Conservation (phyloP, 371 early-diverging fungal species). For the Enteropsectra breve region DNA sequence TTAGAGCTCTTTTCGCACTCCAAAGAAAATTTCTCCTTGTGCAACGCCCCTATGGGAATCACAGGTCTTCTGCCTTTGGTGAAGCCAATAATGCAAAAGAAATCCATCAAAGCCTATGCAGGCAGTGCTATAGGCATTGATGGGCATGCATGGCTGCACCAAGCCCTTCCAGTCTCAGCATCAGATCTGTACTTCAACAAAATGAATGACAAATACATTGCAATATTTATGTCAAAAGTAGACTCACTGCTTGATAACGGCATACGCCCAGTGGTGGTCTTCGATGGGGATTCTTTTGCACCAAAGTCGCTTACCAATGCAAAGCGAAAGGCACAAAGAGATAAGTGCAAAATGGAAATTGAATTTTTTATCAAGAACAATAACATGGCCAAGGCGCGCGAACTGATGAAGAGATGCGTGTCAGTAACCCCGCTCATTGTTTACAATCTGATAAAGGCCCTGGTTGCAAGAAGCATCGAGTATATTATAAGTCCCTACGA, state of each 20-base stretch:
- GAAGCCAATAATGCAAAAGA: constrained; percentile 34
- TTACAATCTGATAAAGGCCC: constrained; percentile 62
- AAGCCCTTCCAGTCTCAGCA: constrained; percentile 32
- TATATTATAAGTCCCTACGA: constrained; percentile 90
- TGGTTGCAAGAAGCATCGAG: constrained; percentile 63
- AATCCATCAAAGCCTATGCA: constrained; percentile 32
- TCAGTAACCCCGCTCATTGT: constrained; percentile 22
- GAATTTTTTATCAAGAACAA: constrained; percentile 27
- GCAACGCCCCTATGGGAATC: constrained; percentile 61
- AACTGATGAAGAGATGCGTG: constrained; percentile 51
- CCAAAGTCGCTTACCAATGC: constrained; percentile 70
- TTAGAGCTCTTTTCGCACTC: no score
- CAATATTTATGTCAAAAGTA: constrained; percentile 44
- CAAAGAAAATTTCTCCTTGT: no score
- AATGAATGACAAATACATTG: constrained; percentile 35
- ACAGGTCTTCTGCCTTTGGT: constrained; percentile 60
- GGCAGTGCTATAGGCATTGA: constrained; percentile 56
- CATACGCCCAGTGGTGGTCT: constrained; percentile 71
- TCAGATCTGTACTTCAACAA: constrained; percentile 47
- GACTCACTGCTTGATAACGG: constrained; percentile 34
- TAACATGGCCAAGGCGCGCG: constrained; percentile 32
- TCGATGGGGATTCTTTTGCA: constrained; percentile 83
- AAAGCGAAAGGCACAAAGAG: constrained; percentile 61
- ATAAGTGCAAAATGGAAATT: constrained; percentile 34
- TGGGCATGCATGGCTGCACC: constrained; percentile 59